Conservation (phyloP, 1,284 basidiomycete species). For the Mycosarcoma mackinlayi region DNA sequence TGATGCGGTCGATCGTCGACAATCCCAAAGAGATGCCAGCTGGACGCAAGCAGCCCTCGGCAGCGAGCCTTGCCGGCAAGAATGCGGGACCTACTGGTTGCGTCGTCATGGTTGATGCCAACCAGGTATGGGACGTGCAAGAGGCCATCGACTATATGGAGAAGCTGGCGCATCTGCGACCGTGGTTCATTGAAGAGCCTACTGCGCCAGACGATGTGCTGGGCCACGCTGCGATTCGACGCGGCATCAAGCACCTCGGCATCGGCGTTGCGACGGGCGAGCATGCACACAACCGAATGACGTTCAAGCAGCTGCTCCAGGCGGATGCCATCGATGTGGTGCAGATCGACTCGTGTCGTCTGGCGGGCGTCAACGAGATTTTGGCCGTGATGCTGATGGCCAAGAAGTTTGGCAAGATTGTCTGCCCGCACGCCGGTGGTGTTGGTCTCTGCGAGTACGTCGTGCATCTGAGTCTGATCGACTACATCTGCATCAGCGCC, state of each 20-base stretch:
- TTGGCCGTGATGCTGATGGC: slow-evolving; percentile 92
- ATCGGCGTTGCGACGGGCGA: slow-evolving; percentile 96
- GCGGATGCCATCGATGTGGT: slow-evolving; percentile 93
- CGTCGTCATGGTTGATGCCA: slow-evolving; percentile 95
- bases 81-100: slow-evolving; percentile 93
- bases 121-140: slow-evolving; percentile 95
- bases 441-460: slow-evolving; percentile 95
- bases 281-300: slow-evolving; percentile 90
- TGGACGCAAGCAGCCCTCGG: slow-evolving; percentile 24
- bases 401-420: slow-evolving; percentile 75
- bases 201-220: slow-evolving; percentile 50
- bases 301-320: slow-evolving; percentile 96
- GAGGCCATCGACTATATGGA: slow-evolving; percentile 92
- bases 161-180: slow-evolving; percentile 81
- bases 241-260: slow-evolving; percentile 80
- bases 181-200: slow-evolving; percentile 79
- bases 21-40: slow-evolving; percentile 54
- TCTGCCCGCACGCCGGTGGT: slow-evolving; percentile 94
- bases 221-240: slow-evolving; percentile 82
- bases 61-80: slow-evolving; percentile 72
- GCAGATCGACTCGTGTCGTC: slow-evolving; percentile 92
- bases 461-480: slow-evolving; percentile 76
- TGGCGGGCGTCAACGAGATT: slow-evolving; percentile 93
- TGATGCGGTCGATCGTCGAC: slow-evolving; percentile 94
- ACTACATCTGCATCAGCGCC: slow-evolving; percentile 90